These are phyloP conservation scores for Barnettozyma vustinii DNA, from an alignment of 805 yeast genomes.

Conservation along the genomic window DNA sequence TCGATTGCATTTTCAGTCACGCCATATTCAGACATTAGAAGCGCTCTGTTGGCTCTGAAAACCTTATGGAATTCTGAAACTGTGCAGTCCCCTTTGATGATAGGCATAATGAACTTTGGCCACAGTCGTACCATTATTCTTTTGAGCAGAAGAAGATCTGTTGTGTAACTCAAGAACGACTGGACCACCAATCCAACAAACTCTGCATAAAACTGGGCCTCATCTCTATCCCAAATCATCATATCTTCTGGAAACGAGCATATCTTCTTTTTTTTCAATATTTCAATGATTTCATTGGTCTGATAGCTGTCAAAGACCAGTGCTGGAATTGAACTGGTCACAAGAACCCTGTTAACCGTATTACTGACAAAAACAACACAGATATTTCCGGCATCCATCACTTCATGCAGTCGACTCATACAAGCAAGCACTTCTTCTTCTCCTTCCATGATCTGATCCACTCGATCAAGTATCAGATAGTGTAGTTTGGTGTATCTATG, in stretches of 20 bases:
- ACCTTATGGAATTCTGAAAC: slow-evolving; percentile 19
- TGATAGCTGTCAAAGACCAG: slow-evolving; percentile 19
- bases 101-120: slow-evolving; percentile 19
- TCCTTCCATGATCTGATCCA: slow-evolving; percentile 23
- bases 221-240: neutral
- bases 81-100: slow-evolving; percentile 10
- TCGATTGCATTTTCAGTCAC: slow-evolving; percentile 9
- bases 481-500: slow-evolving; percentile 12
- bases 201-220: slow-evolving; percentile 16
- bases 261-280: slow-evolving; percentile 1
- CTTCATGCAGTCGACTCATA: slow-evolving; percentile 20
- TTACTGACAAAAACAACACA: slow-evolving; percentile 19
- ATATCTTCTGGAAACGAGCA: slow-evolving; percentile 14
- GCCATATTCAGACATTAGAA: slow-evolving; percentile 31
- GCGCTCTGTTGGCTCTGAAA: slow-evolving; percentile 27
- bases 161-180: slow-evolving; percentile 21
- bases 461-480: slow-evolving; percentile 22
- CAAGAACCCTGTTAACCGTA: slow-evolving; percentile 14
- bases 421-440: slow-evolving; percentile 11
- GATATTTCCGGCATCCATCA: slow-evolving; percentile 12
- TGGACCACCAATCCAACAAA: slow-evolving; percentile 23
- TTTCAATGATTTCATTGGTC: slow-evolving; percentile 10
- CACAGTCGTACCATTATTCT: slow-evolving; percentile 19
- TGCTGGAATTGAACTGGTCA: slow-evolving; percentile 17
- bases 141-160: slow-evolving; percentile 13